A percentile compares a stretch with the other conserved stretches of the same genome.
Conservation (phyloP, 192 early-diverging fungal genomes). For the Endogone sp. region DNA sequence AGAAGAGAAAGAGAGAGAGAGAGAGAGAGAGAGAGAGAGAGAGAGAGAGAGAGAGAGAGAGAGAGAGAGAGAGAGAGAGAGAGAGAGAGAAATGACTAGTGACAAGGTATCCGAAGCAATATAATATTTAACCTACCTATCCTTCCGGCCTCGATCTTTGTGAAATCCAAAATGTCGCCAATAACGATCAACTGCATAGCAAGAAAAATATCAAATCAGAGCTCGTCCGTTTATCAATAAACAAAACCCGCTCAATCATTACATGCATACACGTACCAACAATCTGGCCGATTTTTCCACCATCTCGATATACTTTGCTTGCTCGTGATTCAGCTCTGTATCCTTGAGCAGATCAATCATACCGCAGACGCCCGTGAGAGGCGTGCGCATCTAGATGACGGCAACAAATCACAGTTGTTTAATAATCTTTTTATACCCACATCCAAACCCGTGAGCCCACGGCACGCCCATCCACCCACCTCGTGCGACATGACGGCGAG, state of each 20-base stretch:
- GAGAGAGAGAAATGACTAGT: too few species aligned
- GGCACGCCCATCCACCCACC: not conserved
- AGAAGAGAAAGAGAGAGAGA: too few species aligned
- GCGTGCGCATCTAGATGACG: conserved; percentile 1
- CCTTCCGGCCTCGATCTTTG: not conserved
- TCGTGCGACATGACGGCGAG: conserved; percentile 7
- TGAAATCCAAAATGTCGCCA: not conserved
- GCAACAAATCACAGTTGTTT: not conserved
- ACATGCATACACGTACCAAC: not conserved
- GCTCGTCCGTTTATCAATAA: too few species aligned
- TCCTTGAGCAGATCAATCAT: conserved; percentile 6
- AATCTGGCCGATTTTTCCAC: not conserved
- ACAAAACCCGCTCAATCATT: too few species aligned
- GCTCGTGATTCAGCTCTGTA: not conserved
- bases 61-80: too few species aligned
- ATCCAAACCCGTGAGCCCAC: too few species aligned
- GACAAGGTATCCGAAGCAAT: too few species aligned
- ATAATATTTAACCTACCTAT: too few species aligned
- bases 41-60: too few species aligned
- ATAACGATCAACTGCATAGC: not conserved
- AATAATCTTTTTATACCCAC: too few species aligned
- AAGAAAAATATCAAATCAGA: not conserved
- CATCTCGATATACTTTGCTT: not conserved
- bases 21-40: too few species aligned
- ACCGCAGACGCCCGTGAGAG: not conserved